Conservation (phyloP, 2,329 filamentous ascomycete species). For the Neopestalotiopsis sp. region DNA sequence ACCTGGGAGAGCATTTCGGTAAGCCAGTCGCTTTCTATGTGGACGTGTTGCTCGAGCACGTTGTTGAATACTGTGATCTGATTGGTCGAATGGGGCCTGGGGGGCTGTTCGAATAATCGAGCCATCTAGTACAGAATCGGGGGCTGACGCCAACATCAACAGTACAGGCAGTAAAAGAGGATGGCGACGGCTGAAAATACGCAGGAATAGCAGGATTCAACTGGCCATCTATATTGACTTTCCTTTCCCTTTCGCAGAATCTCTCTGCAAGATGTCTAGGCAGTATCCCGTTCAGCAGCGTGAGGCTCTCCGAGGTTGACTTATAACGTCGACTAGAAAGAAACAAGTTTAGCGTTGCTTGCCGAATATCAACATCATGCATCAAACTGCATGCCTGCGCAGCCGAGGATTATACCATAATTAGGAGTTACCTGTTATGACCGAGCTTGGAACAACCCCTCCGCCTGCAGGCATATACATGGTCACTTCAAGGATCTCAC, state of each 20-base stretch:
- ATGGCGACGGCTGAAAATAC: background rate
- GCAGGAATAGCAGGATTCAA: background rate
- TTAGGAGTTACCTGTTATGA: background rate
- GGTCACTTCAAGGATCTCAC: background rate
- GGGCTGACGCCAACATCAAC: background rate
- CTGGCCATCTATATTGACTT: background rate
- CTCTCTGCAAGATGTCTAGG: background rate
- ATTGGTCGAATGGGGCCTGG: background rate
- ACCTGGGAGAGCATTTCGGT: background rate
- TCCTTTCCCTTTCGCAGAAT: background rate
- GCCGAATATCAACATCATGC: background rate
- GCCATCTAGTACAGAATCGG: background rate
- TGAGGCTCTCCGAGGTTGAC: background rate
- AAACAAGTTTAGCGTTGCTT: background rate
- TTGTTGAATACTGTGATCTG: background rate
- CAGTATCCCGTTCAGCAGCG: background rate
- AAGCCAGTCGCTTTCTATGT: background rate
- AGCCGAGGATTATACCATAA: background rate
- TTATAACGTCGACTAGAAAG: background rate
- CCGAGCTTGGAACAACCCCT: background rate
- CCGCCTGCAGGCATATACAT: background rate
- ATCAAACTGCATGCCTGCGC: background rate
- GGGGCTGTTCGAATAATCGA: no score
- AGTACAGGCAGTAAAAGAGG: background rate
- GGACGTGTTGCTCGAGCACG: constrained; percentile 8